Percentiles rank a stretch among this genome's conserved stretches.
These are phyloP conservation scores for Kodamaea fungicola DNA, from an alignment of 1,139 yeast species.

Conservation along the genomic window DNA sequence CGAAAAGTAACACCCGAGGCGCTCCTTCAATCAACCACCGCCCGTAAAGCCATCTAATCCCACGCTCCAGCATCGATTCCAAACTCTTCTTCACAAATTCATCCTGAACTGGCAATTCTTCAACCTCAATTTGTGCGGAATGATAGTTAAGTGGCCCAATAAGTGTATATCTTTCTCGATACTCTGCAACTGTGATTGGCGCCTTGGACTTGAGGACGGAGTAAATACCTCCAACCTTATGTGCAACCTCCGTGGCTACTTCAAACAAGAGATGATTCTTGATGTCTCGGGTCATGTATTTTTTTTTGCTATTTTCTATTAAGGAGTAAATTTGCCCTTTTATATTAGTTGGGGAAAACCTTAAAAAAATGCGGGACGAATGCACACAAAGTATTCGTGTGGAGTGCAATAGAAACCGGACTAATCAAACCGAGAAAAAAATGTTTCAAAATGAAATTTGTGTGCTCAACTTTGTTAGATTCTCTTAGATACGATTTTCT, in stretches of 20 bases:
- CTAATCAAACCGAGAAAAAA: neutral
- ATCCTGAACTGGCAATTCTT: conserved; percentile 72
- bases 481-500: too few species aligned
- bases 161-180: conserved; percentile 79
- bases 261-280: conserved; percentile 86
- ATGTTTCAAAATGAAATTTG: too few species aligned
- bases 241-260: conserved; percentile 96
- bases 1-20: conserved; percentile 87
- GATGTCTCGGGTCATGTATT: conserved; percentile 64
- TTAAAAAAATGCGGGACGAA: neutral
- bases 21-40: conserved; percentile 98
- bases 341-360: neutral
- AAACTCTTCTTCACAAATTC: conserved; percentile 58
- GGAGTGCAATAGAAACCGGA: neutral
- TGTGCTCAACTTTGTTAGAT: too few species aligned
- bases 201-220: conserved; percentile 96
- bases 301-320: neutral
- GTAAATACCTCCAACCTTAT: conserved; percentile 96
- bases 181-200: conserved; percentile 93
- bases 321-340: neutral
- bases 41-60: conserved; percentile 82
- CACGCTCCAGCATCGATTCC: conserved; percentile 74
- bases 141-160: conserved; percentile 82
- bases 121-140: conserved; percentile 90
- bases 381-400: neutral